Evolutionary conservation across 176 grass and related monocot genomes (phyloP), one percentile per base, ranked within the genome.

Genomic region (Phyllostachys edulis): DNA sequence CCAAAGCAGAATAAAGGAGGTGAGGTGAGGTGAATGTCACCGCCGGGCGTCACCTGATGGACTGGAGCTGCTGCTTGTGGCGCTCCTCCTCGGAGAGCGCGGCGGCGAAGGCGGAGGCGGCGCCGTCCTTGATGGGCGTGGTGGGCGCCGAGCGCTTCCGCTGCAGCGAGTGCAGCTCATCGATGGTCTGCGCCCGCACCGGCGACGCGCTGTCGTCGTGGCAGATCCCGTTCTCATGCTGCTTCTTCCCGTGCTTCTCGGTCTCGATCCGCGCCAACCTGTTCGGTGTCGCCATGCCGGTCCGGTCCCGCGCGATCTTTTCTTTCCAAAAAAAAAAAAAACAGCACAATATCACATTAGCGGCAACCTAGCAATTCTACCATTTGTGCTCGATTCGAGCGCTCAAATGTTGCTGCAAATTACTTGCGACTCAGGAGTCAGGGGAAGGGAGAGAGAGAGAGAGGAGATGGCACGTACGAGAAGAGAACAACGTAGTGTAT

Each of bases 141-240:
- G 86, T 94, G 56, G 92, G 92, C 80, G 89, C 89, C 55, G 92
- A 94, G 24, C 89, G 80, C 86, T 91, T 94, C 66, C 87, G 77
- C 92, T 94, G 93, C 88, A 94, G 81, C 38, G 95, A 94, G 95
- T 97, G 95, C 69, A 99, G 88, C 90, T 99, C 93, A 87, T 96
- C 91, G 81, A 99, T 96, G 55, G 91, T 99, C 91, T 99, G 89
- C 49, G 96, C 96, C 86, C 87, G 86, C 85, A 96, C 93, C 57
- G 91, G 83, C 36, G 91, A 4, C 57, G 77, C 15, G 90, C 91
- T 99, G 88, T 99, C 96, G 70, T 99, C 96, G 75, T 99, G 96
- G 93, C 96, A 99, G 61, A 99, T 89, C 9, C 91, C 93, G 83
- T 99, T 92, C 4, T 80, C 86, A 60, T 69, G 81, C 80, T 96